Base-by-base conservation (phyloP, 257 asterid genomes). In the Leptodermis oblonga region DNA sequence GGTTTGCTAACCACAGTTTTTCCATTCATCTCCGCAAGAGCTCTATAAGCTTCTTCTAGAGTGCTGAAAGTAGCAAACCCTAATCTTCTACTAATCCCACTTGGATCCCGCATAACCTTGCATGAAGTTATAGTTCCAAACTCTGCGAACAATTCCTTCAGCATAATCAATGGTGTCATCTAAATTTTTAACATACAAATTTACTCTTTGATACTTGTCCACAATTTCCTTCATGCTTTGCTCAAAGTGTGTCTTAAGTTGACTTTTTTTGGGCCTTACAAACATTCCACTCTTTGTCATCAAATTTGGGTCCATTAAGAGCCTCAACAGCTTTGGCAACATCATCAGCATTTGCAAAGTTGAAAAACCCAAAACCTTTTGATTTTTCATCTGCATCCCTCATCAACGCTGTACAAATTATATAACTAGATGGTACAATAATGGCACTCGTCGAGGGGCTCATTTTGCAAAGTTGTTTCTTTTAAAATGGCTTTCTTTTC, bases 71-170 rank as follows among this genome's bases (percentile, higher is more conserved):
- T 86, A 39, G 82, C 88, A 77, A 86, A 84, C n/a, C 90, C 92
- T 46, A 90, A 84, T 30, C 92, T 88, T 72, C 86, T 79, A 80
- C 90, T 87, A 36, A 74, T 70, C 31, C 90, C 90, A 72, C 72
- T 82, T 13, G 90, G 85, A 76, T 84, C 90, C 17, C 82, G 79
- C 86, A 86, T 86, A 49, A 86, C 86, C 88, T 86, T 86, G 86
- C 79, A 83, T 13, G 90, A 86, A 20, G 83, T 78, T 5, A 86
- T 65, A 7, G 85, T 70, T 73, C 88, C 90, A 69, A 71, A 83
- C 55, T 79, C 82, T 2, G 81, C 72, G 37, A 86, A 86, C 53
- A 86, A 34, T 54, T 86, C 91, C 82, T 80, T 79, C 58, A 86
- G 84, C 85, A 65, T 86, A 87, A 59, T 74, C 91, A 70, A 86